Evolutionary conservation across 164 flowering plant genomes (phyloP), one percentile per base, ranked within the genome.

Genomic region (Nelumbo lutea): DNA sequence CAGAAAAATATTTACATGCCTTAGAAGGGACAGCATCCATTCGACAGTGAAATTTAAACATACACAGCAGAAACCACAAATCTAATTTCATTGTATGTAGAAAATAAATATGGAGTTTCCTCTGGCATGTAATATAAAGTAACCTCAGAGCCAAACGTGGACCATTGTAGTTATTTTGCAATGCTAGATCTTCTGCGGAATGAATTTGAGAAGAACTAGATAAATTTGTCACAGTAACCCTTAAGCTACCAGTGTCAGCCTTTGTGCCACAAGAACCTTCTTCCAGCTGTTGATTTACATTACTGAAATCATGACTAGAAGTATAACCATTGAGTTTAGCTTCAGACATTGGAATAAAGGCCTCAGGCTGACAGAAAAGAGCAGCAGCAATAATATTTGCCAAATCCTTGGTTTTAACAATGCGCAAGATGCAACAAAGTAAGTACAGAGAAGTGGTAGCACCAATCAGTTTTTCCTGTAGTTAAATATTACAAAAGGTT

Each of bases 341-440:
- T 67, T 81, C 89, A 77, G 74, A 71, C 39, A 55, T 61, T 45
- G 63, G 70, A 47, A 59, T 38, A 62, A 88, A 83, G 57, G 81
- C 88, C 65, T 85, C 89, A 44, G 78, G 68, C 2, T 81, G 83
- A 76, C 80, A 89, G 72, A 96, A 83, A 65, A 96, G 83, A 77
- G 96, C 86, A 73, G 88, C 93, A 72, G 88, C 91, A 75, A 91
- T 79, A 45, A 80, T 82, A 75, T 87, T 93, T 61, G 97, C 92
- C 84, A 96, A 79, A 80, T 93, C 97, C 81, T 91, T 96, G 77
- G 87, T 88, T 75, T 93, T 96, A 70, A 96, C 89, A 38, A 96
- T 88, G 67, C 90, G 95, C 84, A 96, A 75, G 77, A 96, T 91
- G 85, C 93, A 91, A 75, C 98, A 93, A 77, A 96, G 85, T 79